These are phyloP conservation scores for Pelargonium hybrid DNA, from an alignment of 441 rosid species.

Conservation along the genomic window DNA sequence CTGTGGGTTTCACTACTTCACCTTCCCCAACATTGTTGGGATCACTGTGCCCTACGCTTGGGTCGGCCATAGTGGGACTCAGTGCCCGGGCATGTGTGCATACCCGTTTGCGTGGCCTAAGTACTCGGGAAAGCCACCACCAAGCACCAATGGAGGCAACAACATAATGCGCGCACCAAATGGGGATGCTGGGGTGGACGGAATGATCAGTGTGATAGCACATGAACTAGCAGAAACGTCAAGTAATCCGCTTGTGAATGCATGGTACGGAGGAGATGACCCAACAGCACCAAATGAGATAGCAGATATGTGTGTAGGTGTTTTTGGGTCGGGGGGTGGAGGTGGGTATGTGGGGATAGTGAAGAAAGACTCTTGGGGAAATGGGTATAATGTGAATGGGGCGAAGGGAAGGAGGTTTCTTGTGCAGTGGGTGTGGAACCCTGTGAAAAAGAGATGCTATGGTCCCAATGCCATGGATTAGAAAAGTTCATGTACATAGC, in stretches of 20 bases:
- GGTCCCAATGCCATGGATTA: conserved; percentile 55
- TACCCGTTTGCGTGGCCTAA: conserved; percentile 53
- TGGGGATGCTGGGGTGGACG: conserved; percentile 49
- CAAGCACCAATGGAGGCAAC: conserved; percentile 25
- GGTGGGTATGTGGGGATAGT: conserved; percentile 52
- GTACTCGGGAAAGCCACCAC: conserved; percentile 35
- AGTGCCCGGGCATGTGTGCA: conserved; percentile 52
- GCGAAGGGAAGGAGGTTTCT: conserved; percentile 42
- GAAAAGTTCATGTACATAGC: not conserved
- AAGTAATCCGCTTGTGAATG: conserved; percentile 49
- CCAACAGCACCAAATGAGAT: conserved; percentile 52
- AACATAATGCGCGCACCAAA: conserved; percentile 40
- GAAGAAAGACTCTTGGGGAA: conserved; percentile 33
- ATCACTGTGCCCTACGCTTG: conserved; percentile 50
- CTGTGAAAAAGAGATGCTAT: conserved; percentile 35
- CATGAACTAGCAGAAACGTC: conserved; percentile 57
- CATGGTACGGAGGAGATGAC: conserved; percentile 54
- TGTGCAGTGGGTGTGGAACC: conserved; percentile 58
- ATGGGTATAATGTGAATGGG: conserved; percentile 49
- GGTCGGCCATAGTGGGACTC: conserved; percentile 47
- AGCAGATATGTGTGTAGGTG: conserved; percentile 48
- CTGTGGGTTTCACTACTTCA: conserved; percentile 60
- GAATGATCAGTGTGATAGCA: conserved; percentile 57
- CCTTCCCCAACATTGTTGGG: conserved; percentile 44
- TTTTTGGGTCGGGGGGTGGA: conserved; percentile 48